Evolutionary conservation across 2,329 filamentous ascomycete genomes (phyloP), one percentile per base, ranked within the genome.

Genomic region (Nemania diffusa): DNA sequence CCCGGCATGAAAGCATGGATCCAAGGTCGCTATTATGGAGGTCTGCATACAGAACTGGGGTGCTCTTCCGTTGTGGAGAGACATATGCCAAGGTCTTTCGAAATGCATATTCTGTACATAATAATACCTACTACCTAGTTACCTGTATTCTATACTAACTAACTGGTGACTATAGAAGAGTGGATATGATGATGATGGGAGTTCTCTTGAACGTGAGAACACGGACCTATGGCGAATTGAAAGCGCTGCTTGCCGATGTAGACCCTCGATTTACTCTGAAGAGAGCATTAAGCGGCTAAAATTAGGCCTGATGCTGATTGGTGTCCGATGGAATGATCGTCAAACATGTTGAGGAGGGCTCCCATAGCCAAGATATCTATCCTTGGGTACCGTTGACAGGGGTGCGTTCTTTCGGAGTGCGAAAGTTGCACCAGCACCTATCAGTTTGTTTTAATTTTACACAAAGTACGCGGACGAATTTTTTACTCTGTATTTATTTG

Each of bases 21-120:
- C 70, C 4, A 62, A 50, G 24, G 34, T 72, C 4, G 40, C 72
- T 1, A 64, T 72, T 11, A 61, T 64, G 37, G 72, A 73, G 8
- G 17, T 17, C 17, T 60, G 46, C 26, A 40, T 68, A 44, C 61
- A 62, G 4, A 59, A 68, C 32, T 50, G 46, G 5, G 62, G 62
- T 8, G 26, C 20, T 24, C 48, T 63, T 29, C 46, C 60, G 15
- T 15, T 65, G 15, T 67, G 62, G 61, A 57, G 37, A 20, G 67
- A 71, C 37, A 22, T 63, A 64, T 22, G 52, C 22, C n/a, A n/a
- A 24, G 13, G n/a, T 55, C 9, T 9, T 42, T 32, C 5, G 11
- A 42, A 13, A 2, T 32, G 26, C 26, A 27, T 17, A 57, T 20
- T 27, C n/a, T n/a, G n/a, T n/a, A n/a, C n/a, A n/a, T n/a, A n/a